These are phyloP conservation scores for Volvox reticuliferus DNA, from an alignment of 139 green algal species.

Conservation along the genomic window DNA sequence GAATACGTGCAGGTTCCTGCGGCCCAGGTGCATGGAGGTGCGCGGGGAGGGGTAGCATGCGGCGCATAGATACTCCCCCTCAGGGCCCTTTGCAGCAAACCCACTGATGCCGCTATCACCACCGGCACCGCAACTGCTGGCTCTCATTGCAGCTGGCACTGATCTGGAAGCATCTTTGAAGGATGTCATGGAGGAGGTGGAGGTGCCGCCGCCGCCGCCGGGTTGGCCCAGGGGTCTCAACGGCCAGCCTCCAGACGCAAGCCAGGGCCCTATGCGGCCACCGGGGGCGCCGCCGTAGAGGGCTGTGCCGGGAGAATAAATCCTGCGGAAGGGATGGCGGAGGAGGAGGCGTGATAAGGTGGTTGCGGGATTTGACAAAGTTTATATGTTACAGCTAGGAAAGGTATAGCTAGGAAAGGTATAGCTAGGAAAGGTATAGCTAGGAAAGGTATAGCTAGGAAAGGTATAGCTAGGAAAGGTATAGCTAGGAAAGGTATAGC, in stretches of 20 bases:
- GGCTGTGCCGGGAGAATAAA: background rate
- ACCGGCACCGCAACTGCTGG: background rate
- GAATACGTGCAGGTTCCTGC: slow-evolving; percentile 87
- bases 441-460: too few species aligned
- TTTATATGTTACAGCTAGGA: too few species aligned
- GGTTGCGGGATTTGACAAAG: too few species aligned
- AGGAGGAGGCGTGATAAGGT: background rate
- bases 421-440: too few species aligned
- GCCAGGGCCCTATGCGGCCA: slow-evolving; percentile 1
- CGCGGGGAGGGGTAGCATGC: slow-evolving; percentile 70
- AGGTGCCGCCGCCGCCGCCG: background rate
- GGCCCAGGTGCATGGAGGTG: slow-evolving; percentile 69
- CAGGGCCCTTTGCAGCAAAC: background rate
- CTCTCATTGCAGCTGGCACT: background rate
- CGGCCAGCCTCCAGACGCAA: background rate
- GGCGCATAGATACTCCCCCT: slow-evolving; percentile 81
- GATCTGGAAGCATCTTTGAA: background rate
- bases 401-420: background rate
- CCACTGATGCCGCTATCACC: background rate
- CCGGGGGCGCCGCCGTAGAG: slow-evolving; percentile 14
- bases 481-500: too few species aligned
- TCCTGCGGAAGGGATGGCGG: background rate
- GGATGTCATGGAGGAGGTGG: background rate
- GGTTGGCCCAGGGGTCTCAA: background rate
- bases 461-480: too few species aligned